Base-by-base conservation (phyloP, 2,329 filamentous ascomycete species). In the Pestalotiopsis sp. region DNA sequence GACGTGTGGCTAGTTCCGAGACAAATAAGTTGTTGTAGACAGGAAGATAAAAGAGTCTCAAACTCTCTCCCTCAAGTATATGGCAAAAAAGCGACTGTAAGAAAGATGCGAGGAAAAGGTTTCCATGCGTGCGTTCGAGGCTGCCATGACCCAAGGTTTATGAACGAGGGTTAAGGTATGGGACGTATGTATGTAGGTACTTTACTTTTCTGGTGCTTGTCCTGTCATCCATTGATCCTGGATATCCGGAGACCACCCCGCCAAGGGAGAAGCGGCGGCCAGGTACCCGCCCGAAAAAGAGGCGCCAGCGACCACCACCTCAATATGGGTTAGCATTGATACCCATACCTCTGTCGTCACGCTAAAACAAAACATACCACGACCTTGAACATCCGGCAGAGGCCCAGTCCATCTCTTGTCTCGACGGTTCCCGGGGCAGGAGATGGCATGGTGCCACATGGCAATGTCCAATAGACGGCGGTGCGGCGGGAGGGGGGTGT, bases 401-500 rank as follows among this genome's bases (percentile, higher is more conserved):
- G 31, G 31, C 31, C 31, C 31, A 36, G 31, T 36, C 31, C 31
- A 36, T 36, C 45, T 52, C 45, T 11, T n/a, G 45, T n/a, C 45
- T n/a, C 17, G 45, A 52, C 45, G 17, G 20, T 40, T 11, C 61
- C 20, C 41, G 36, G 36, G 40, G 61, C 40, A 41, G 40, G n/a
- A 40, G n/a, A 40, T 23, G 61, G n/a, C 25, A 64, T 31, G n/a
- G 65, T 60, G 65, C 52, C 56, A 66, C 52, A 66, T 66, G 65
- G 65, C 52, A 38, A 17, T 17, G 17, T 60, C 45, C 45, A 52
- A 52, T 52, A 52, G 20, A 52, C 45, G 45, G 45, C 17, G 17
- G 45, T 17, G 45, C 45, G 45, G 20, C 45, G 45, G 17, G 20
- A 52, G 45, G 45, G 45, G 45, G 17, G 45, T 52, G 45, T 36